Evolutionary conservation across 805 yeast species (phyloP), one percentile per base, ranked within the genome.

Genomic region (Clavispora vitiphila): DNA sequence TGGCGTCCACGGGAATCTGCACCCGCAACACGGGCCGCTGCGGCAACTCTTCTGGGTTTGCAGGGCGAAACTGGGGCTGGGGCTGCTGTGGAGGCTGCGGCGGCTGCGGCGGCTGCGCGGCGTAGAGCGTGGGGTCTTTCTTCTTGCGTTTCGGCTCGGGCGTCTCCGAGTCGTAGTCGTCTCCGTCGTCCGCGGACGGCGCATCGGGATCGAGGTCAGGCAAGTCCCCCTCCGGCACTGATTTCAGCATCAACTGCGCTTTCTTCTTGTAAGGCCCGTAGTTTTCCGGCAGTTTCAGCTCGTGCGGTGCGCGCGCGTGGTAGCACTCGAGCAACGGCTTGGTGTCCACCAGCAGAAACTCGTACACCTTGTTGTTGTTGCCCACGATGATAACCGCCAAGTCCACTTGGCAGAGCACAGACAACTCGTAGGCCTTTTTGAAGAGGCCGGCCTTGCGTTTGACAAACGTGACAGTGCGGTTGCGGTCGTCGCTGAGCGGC

Each of bases 401-500:
- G 57, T 91, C 98, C 5, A 89, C 96, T 48, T 88, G 90, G 63
- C 98, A 91, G 30, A 91, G 72, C 9, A 91, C 91, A 1, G 96
- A 81, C 41, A 93, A 71, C 61, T 85, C 93, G 58, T 84, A 85
- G 2, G 91, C 91, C 61, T 84, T 85, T 57, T 86, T 86, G 65
- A 93, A 90, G 24, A 91, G 71, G 2, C 99, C 99, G 0, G 96
- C 95, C 62, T 91, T 91, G 42, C 99, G 77, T 64, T 91, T 91
- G 48, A 87, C 87, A 61, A 91, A 93, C 0, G 99, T 91, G 22
- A 82, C 86, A 5, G 85, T 79, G 43, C 86, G 64, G 64, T 89
- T 91, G 42, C 98, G 73, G 61, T 91, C 97, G 54, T 91, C 96
- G 10, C 80, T 70, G 44, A 91, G 81, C 27, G 98, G 98, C 64